These are phyloP conservation scores for Aspergillus cejpii DNA, from an alignment of 2,329 filamentous ascomycete genomes.

Conservation along the genomic window DNA sequence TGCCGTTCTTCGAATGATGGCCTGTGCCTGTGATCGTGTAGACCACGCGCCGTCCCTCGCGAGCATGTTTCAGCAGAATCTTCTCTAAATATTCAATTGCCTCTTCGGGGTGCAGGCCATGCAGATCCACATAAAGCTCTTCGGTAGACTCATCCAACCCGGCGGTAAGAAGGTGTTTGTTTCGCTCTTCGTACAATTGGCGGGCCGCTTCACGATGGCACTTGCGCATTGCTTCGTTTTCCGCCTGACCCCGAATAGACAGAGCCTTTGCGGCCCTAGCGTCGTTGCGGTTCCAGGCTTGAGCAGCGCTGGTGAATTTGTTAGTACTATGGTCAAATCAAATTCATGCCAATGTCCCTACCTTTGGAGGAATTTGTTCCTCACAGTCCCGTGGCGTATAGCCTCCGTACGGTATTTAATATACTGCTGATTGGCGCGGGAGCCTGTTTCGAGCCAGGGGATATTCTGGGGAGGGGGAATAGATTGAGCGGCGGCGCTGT, in stretches of 20 bases:
- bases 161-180: slow-evolving; percentile 54
- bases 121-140: slow-evolving; percentile 90
- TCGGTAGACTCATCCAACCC: slow-evolving; percentile 44
- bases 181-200: slow-evolving; percentile 88
- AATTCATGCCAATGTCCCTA: slow-evolving; percentile 35
- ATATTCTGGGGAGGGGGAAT: slow-evolving; percentile 87
- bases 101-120: slow-evolving; percentile 97
- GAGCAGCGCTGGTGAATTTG: slow-evolving; percentile 62
- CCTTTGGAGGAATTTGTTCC: slow-evolving; percentile 97
- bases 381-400: slow-evolving; percentile 90
- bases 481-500: slow-evolving; percentile 71
- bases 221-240: slow-evolving; percentile 96
- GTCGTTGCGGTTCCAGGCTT: slow-evolving; percentile 98
- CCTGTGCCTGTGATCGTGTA: slow-evolving; percentile 97
- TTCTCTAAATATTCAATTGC: slow-evolving; percentile 89
- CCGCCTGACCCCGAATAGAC: slow-evolving; percentile 86
- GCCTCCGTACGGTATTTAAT: slow-evolving; percentile 91
- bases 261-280: slow-evolving; percentile 91
- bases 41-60: slow-evolving; percentile 62
- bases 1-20: slow-evolving; percentile 96
- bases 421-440: slow-evolving; percentile 85
- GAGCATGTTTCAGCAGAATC: slow-evolving; percentile 73
- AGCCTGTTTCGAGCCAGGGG: slow-evolving; percentile 92
- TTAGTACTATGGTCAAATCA: slow-evolving; percentile 1
- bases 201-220: slow-evolving; percentile 89